Conservation (phyloP, 2,329 filamentous ascomycete species). For the Alternaria ethzedia region DNA sequence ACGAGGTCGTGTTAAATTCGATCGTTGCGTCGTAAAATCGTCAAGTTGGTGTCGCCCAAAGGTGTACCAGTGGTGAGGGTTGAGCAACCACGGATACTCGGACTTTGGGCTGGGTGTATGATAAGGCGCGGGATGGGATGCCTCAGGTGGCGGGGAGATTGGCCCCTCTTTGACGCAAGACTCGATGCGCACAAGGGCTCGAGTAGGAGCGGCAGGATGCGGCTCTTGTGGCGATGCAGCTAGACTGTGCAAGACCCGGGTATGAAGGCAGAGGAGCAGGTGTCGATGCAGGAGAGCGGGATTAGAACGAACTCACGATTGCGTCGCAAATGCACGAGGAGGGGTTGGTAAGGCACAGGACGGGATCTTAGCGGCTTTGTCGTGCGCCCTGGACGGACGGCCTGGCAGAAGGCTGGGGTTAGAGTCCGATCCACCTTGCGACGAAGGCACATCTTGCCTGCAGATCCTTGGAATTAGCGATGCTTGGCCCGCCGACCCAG, state of each 20-base stretch:
- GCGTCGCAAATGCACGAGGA: conserved; percentile 39
- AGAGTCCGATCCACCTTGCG: conserved; percentile 37
- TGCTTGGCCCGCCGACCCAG: conserved; percentile 15
- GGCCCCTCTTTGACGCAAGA: conserved; percentile 28
- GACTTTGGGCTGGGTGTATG: conserved; percentile 32
- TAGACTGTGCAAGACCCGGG: conserved; percentile 29
- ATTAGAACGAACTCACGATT: conserved; percentile 34
- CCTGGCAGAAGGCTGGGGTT: conserved; percentile 36
- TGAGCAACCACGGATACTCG: conserved; percentile 36
- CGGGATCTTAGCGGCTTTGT: conserved; percentile 36
- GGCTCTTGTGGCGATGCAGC: conserved; percentile 27
- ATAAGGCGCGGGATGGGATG: conserved; percentile 31
- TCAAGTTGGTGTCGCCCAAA: conserved; percentile 14
- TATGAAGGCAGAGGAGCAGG: conserved; percentile 24
- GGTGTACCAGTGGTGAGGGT: conserved; percentile 25
- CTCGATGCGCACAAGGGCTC: conserved; percentile 37
- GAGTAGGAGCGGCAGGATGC: conserved; percentile 35
- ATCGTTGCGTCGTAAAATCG: conserved; percentile 26
- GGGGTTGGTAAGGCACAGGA: conserved; percentile 32
- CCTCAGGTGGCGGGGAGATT: conserved; percentile 29
- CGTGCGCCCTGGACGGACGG: conserved; percentile 28
- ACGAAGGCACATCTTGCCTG: conserved; percentile 20
- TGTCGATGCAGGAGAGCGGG: conserved; percentile 30
- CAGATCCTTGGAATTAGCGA: conserved; percentile 21
- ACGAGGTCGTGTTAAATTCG: neutral